A percentile compares a stretch with the other conserved stretches of the same genome.
Conservation (phyloP, 352 stramenopile species). For the Phytopythium delawarense region DNA sequence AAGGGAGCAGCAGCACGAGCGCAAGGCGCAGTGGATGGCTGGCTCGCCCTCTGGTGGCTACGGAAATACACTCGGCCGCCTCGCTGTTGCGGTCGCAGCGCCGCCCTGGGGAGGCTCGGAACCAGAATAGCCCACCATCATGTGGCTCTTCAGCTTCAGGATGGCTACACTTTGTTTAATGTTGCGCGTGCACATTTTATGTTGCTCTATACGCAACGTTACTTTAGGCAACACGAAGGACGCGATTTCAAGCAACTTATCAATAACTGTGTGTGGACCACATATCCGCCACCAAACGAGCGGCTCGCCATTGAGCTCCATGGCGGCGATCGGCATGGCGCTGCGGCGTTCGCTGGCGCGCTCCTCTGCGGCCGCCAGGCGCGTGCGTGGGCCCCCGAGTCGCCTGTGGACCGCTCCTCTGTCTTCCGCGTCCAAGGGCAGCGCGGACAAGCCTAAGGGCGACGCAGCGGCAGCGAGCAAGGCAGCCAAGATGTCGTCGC, state of each 20-base stretch:
- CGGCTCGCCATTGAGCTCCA: constrained; percentile 10
- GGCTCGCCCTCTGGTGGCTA: background rate
- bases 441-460: background rate
- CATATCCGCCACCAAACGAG: background rate
- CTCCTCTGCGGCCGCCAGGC: background rate
- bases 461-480: background rate
- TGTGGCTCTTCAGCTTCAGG: background rate
- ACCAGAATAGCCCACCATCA: no score
- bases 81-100: background rate
- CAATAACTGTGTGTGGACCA: background rate
- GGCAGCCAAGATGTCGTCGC: constrained; percentile 20
- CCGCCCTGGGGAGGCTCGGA: background rate
- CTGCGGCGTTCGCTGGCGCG: constrained; percentile 9
- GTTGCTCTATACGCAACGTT: background rate
- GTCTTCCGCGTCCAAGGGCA: background rate
- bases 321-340: background rate
- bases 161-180: background rate
- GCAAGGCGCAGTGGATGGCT: background rate
- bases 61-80: background rate
- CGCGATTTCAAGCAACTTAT: background rate
- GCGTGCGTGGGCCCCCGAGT: background rate
- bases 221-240: background rate
- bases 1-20: background rate
- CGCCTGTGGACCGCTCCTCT: constrained; percentile 9
- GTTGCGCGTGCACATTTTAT: background rate